Percentiles rank a stretch among this genome's conserved stretches.
Conservation (phyloP, 441 rosid species). For the Euphorbia celastroides region DNA sequence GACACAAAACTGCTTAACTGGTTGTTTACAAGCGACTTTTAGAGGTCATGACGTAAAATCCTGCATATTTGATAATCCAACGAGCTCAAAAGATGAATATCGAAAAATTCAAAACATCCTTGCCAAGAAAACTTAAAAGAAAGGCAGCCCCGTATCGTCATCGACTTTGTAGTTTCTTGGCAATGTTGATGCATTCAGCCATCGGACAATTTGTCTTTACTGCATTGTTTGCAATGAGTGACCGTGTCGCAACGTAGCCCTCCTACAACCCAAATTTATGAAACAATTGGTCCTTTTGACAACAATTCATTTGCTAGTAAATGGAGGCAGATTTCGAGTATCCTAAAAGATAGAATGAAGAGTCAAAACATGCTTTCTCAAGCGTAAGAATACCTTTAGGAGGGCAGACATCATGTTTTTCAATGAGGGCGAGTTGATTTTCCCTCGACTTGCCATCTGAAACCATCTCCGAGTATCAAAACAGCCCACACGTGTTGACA, state of each 20-base stretch:
- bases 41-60: too few relatives aligned
- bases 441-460: constrained; percentile 80
- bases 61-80: too few relatives aligned
- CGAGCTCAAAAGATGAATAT: too few relatives aligned
- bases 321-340: too few relatives aligned
- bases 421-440: constrained; percentile 66
- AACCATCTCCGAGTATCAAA: constrained; percentile 3
- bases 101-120: too few relatives aligned
- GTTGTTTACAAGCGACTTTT: too few relatives aligned
- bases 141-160: too few relatives aligned
- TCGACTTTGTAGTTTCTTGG: constrained; percentile 30
- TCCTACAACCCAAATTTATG: constrained; percentile 36
- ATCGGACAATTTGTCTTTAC: constrained; percentile 79
- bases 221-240: constrained; percentile 65
- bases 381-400: constrained; percentile 38
- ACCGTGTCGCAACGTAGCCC: constrained; percentile 70
- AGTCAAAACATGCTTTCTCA: too few relatives aligned
- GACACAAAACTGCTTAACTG: too few relatives aligned
- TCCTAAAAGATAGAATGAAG: too few relatives aligned
- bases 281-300: neutral
- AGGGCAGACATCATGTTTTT: constrained; percentile 51
- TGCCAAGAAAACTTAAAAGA: too few relatives aligned
- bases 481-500: neutral
- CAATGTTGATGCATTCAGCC: constrained; percentile 53
- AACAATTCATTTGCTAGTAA: too few relatives aligned